phyloP scores from a whole-genome alignment of 371 early-diverging fungal species.

The Thermomucor indicae-seudaticae region DNA sequence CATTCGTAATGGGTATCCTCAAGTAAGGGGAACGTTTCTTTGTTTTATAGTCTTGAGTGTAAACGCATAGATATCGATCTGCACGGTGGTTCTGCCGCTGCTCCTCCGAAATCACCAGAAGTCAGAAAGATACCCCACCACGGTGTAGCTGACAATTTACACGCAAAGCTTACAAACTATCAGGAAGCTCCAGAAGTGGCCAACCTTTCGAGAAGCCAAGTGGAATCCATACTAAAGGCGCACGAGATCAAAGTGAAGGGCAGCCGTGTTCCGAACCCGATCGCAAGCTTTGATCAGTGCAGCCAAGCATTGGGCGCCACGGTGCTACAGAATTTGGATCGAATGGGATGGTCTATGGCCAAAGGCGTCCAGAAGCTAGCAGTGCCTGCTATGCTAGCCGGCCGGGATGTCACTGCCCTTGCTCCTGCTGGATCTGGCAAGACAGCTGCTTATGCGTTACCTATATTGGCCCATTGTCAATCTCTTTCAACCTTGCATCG shows the following conservation, averaged over 20 bases:
- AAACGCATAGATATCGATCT: conserved; percentile 35
- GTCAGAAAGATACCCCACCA: conserved; percentile 7
- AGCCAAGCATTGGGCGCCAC: conserved; percentile 23
- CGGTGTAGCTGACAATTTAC: conserved; percentile 27
- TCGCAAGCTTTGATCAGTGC: conserved; percentile 47
- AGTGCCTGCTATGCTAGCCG: conserved; percentile 59
- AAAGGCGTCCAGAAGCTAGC: conserved; percentile 66
- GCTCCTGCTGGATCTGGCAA: conserved; percentile 72
- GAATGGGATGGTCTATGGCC: conserved; percentile 41
- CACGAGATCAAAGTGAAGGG: conserved; percentile 48
- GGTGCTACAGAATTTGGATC: conserved; percentile 34
- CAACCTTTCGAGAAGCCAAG: conserved; percentile 18
- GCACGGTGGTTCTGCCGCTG: conserved; percentile 1
- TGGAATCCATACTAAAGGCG: conserved; percentile 29
- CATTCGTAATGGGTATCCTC: no score
- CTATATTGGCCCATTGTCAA: conserved; percentile 47
- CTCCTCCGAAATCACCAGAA: conserved; percentile 1
- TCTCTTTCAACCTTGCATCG: conserved; percentile 37
- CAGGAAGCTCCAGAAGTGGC: conserved; percentile 33
- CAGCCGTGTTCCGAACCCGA: conserved; percentile 42
- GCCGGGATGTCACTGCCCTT: conserved; percentile 65
- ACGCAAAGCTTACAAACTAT: conserved; percentile 52
- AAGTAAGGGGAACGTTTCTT: no score
- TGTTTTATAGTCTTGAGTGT: conserved; percentile 41
- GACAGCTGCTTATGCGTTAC: conserved; percentile 51